Conservation (phyloP, 1,139 yeast genomes). For the Lodderomyces metapsilosis region DNA sequence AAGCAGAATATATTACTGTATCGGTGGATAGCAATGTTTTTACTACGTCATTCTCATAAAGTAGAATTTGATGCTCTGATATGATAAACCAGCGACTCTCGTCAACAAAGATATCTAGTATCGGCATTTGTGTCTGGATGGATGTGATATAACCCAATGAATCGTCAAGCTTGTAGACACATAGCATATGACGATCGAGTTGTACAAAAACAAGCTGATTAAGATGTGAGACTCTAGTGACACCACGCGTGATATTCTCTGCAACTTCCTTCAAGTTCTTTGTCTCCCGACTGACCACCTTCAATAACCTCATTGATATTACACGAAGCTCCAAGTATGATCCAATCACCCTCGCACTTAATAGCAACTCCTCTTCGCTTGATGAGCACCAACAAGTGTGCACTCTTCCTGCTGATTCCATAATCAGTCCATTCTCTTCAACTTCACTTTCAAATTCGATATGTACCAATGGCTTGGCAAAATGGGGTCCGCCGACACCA, state of each 20-base stretch:
- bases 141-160: neutral
- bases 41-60: neutral
- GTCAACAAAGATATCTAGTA: neutral
- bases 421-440: neutral
- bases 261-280: neutral
- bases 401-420: neutral
- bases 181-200: neutral
- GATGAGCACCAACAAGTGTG: neutral
- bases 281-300: neutral
- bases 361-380: neutral
- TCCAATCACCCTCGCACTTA: neutral
- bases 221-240: neutral
- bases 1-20: neutral
- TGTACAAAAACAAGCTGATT: neutral
- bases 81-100: neutral
- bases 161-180: neutral
- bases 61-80: neutral
- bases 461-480: constrained; percentile 18
- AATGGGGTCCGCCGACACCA: constrained; percentile 17
- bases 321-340: neutral
- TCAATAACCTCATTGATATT: neutral
- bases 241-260: neutral
- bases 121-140: neutral
- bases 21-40: neutral
- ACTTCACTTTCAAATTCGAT: constrained; percentile 13